A percentile compares a stretch with the other conserved stretches of the same genome.
Conservation (phyloP, 2,329 filamentous ascomycete species). For the Stagonosporopsis rhizophila region DNA sequence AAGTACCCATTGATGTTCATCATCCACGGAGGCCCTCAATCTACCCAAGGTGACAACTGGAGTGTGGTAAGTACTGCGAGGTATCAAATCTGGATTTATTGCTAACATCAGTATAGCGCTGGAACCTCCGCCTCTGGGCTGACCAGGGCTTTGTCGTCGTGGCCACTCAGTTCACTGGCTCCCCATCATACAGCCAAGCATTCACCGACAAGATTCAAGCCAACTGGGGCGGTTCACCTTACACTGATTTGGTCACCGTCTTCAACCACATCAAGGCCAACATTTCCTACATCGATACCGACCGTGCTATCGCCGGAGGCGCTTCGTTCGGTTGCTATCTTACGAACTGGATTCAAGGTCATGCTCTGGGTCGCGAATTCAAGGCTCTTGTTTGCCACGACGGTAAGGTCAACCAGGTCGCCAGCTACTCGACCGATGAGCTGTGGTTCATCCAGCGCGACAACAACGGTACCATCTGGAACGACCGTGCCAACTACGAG, state of each 20-base stretch:
- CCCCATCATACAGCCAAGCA: slow-evolving; percentile 79
- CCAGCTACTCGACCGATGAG: slow-evolving; percentile 58
- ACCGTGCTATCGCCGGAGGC: slow-evolving; percentile 75
- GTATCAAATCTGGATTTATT: background rate
- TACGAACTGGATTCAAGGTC: slow-evolving; percentile 85
- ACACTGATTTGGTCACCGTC: slow-evolving; percentile 79
- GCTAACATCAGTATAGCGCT: slow-evolving; percentile 55
- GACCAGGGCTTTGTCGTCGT: slow-evolving; percentile 87
- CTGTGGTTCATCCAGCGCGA: slow-evolving; percentile 61
- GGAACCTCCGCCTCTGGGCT: slow-evolving; percentile 85
- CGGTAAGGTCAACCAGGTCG: slow-evolving; percentile 72
- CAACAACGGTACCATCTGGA: slow-evolving; percentile 49
- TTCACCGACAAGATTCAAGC: slow-evolving; percentile 78
- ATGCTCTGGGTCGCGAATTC: slow-evolving; percentile 81
- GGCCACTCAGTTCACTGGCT: slow-evolving; percentile 81
- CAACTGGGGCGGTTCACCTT: slow-evolving; percentile 85
- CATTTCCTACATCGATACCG: slow-evolving; percentile 71
- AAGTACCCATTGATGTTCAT: slow-evolving; percentile 80
- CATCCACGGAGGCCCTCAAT: slow-evolving; percentile 84
- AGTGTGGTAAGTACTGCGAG: slow-evolving; percentile 57
- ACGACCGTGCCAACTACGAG: slow-evolving; percentile 58
- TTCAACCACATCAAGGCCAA: slow-evolving; percentile 76
- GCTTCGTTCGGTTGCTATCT: slow-evolving; percentile 60
- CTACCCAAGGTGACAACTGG: slow-evolving; percentile 76
- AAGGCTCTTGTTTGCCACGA: slow-evolving; percentile 89